These are phyloP conservation scores for Dactylonectria estremocensis DNA, from an alignment of 2,329 filamentous ascomycete species.

Conservation along the genomic window DNA sequence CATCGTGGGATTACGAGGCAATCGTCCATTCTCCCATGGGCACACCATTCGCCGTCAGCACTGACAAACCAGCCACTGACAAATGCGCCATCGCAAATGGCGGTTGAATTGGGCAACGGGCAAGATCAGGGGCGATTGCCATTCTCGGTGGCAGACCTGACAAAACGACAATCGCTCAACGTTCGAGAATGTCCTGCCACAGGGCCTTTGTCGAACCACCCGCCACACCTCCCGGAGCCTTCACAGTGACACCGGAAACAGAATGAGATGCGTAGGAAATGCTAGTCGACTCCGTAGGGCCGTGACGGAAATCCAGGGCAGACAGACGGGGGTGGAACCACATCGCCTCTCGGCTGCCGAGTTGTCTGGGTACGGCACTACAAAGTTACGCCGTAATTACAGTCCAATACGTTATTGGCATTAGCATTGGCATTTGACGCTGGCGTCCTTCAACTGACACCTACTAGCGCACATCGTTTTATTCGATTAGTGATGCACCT, in stretches of 20 bases:
- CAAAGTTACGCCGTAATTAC: too few relatives aligned
- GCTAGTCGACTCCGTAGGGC: not conserved
- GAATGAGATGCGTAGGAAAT: not conserved
- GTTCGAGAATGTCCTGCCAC: not conserved
- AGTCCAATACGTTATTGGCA: not conserved
- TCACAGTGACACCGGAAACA: not conserved
- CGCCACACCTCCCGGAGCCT: not conserved
- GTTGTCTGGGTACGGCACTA: not conserved
- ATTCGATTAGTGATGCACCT: not conserved
- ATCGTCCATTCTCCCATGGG: not conserved
- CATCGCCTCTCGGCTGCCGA: not conserved
- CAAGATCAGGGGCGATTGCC: not conserved
- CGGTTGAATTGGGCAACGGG: not conserved
- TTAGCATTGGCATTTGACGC: not conserved
- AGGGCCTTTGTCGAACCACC: not conserved
- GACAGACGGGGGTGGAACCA: not conserved
- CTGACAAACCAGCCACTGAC: not conserved
- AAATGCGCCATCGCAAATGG: not conserved
- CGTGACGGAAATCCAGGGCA: not conserved
- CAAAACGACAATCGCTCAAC: not conserved
- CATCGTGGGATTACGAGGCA: not conserved
- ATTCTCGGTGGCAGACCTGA: not conserved
- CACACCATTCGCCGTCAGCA: not conserved
- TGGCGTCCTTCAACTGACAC: not conserved
- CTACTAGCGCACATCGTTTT: not conserved